Conservation (phyloP, 192 early-diverging fungal genomes). For the Backusella psychrophila region DNA sequence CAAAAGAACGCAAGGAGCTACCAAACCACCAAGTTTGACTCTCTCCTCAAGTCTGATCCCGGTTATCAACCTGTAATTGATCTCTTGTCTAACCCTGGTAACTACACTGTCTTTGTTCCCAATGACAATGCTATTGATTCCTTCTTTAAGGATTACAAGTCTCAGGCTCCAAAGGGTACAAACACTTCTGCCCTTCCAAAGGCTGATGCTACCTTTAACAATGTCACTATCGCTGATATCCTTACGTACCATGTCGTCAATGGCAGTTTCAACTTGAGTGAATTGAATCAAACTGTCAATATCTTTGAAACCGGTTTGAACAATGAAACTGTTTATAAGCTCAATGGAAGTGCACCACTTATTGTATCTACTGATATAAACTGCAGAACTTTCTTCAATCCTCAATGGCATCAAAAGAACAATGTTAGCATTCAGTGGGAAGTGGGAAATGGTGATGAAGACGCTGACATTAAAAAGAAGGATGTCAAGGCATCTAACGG, state of each 20-base stretch:
- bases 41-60: background rate
- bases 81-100: background rate
- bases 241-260: slow-evolving; percentile 2
- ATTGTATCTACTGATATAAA: background rate
- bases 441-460: slow-evolving; percentile 13
- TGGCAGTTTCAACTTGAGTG: background rate
- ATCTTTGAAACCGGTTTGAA: slow-evolving; percentile 2
- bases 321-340: background rate
- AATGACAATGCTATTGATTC: background rate
- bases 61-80: slow-evolving; percentile 8
- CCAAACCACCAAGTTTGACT: background rate
- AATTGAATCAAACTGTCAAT: background rate
- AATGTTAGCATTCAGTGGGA: background rate
- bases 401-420: background rate
- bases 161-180: background rate
- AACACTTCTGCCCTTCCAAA: background rate
- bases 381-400: background rate
- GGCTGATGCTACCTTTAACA: background rate
- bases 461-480: background rate
- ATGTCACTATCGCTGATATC: slow-evolving; percentile 2
- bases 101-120: slow-evolving; percentile 11
- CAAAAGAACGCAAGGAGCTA: background rate
- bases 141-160: background rate
- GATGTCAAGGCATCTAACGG: slow-evolving; percentile 22
- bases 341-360: background rate